Evolutionary conservation across 139 green algal species (phyloP), one percentile per base, ranked within the genome.

Genomic region (Coelastrella sp.): DNA sequence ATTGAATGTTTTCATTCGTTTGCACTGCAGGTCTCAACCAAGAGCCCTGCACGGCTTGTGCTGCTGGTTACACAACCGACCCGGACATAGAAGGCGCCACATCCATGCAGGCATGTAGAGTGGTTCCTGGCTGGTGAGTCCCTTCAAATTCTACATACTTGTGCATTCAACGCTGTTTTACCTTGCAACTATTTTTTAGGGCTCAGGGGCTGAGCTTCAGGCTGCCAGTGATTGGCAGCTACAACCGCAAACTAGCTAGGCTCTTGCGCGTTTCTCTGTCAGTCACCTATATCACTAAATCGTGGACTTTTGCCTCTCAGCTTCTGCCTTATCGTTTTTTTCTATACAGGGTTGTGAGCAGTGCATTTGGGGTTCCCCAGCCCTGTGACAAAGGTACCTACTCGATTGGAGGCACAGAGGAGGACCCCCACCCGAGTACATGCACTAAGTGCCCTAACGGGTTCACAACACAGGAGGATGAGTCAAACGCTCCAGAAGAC

Each of bases 351-450:
- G 73, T 78, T 78, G 4, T 23, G 7, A 56, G 73, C n/a, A 11
- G 16, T 11, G n/a, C 17, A 17, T 32, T 47, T 13, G n/a, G 73
- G n/a, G 7, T 47, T 8, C 73, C 19, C n/a, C n/a, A 78, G 73
- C 73, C 73, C 19, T 78, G 73, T 32, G 73, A 78, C 19, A 78
- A 32, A 32, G 73, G 73, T 17, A 78, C 73, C n/a, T 78, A 78
- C 17, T 78, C 73, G 7, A n/a, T 17, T 47, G 73, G 73, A 23
- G 73, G 73, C 73, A 78, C 7, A 13, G 73, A n/a, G 2, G 17
- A 7, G 3, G n/a, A 32, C n/a, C 73, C 73, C 61, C 61, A 71
- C n/a, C 7, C 7, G 1, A 11, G 16, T 32, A 22, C 14, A 13
- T 78, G 73, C n/a, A 32, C n/a, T 47, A 13, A 23, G 3, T 78